Percentiles rank a stretch among this genome's conserved stretches.
Evolutionary conservation across 148 eudicot species (phyloP).

Genomic region (Nyssa sinensis): DNA sequence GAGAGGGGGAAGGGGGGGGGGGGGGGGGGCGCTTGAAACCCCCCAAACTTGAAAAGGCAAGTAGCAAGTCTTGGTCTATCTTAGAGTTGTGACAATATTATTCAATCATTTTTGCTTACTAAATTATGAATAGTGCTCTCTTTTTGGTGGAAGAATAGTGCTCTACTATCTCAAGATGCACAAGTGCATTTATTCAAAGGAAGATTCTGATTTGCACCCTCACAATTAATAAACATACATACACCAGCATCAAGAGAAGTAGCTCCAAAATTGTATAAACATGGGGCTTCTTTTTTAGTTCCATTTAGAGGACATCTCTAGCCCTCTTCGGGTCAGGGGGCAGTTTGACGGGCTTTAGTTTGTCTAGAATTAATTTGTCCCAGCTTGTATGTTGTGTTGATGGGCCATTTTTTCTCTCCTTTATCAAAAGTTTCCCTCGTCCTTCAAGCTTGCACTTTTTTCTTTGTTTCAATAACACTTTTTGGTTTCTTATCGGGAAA

Average conservation of each 20-base stretch:
- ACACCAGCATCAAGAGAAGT: background rate
- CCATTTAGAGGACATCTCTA: background rate
- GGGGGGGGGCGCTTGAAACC: too few relatives aligned
- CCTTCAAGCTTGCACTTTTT: background rate
- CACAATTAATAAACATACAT: background rate
- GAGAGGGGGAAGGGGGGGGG: too few relatives aligned
- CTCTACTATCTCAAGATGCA: too few relatives aligned
- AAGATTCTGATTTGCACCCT: too few relatives aligned
- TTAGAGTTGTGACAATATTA: too few relatives aligned
- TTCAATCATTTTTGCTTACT: too few relatives aligned
- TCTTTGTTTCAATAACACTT: background rate
- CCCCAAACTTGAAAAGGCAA: too few relatives aligned
- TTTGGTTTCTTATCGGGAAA: background rate
- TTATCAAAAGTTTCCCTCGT: background rate
- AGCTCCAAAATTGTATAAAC: background rate
- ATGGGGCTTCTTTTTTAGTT: background rate
- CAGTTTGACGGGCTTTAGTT: background rate
- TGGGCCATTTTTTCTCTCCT: background rate
- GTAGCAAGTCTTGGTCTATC: too few relatives aligned
- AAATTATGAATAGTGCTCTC: too few relatives aligned
- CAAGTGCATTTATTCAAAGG: too few relatives aligned
- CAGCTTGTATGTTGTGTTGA: background rate
- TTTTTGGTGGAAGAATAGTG: too few relatives aligned
- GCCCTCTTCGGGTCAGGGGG: background rate
- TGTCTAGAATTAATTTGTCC: background rate